These are phyloP conservation scores for Diaporthe batatas DNA, from an alignment of 2,329 filamentous ascomycete genomes.

Conservation along the genomic window DNA sequence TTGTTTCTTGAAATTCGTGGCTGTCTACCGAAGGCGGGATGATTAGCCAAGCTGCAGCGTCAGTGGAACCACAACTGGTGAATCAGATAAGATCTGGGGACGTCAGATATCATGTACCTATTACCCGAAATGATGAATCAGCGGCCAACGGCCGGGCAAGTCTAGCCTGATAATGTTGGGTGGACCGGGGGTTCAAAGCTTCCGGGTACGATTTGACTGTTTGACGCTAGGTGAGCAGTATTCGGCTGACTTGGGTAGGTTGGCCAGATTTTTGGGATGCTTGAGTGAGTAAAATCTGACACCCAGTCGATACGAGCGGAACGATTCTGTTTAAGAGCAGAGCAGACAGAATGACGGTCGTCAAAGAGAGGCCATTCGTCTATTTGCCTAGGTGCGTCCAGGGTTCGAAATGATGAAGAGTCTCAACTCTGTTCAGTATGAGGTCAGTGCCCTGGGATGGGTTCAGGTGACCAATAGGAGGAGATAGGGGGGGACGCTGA, in stretches of 20 bases:
- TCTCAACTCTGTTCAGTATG: neutral
- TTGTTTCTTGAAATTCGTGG: too few relatives aligned
- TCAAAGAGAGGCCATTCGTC: neutral
- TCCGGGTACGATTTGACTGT: neutral
- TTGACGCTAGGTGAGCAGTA: neutral
- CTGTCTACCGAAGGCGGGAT: neutral
- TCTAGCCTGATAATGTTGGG: neutral
- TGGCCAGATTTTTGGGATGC: neutral
- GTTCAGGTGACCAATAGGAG: neutral
- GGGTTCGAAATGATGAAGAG: neutral
- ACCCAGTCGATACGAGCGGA: neutral
- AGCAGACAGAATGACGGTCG: neutral
- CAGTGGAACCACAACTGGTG: neutral
- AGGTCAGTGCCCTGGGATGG: neutral
- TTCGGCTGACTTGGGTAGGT: neutral
- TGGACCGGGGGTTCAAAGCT: neutral
- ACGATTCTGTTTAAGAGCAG: neutral
- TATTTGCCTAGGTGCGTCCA: neutral
- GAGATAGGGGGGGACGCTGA: neutral
- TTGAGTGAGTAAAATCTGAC: neutral
- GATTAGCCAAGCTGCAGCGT: neutral
- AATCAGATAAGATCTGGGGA: neutral
- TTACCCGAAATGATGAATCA: neutral
- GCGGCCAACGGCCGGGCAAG: neutral
- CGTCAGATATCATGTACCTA: neutral